phyloP scores from a whole-genome alignment of 1,284 basidiomycete species.

The Sporisorium graminicola region DNA sequence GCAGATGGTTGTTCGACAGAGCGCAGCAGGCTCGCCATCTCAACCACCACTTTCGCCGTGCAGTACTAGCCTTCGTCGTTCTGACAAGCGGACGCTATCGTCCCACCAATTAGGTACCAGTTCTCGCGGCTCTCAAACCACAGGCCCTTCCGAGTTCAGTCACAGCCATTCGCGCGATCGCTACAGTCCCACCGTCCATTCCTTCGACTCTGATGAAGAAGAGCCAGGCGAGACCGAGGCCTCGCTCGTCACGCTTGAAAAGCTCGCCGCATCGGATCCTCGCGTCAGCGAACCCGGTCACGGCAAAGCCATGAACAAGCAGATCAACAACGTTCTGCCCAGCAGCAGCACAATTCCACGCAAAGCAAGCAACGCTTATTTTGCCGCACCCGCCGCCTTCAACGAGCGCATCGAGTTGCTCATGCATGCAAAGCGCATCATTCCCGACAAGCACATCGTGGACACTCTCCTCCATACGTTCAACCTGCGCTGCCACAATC shows the following conservation, averaged over 20 bases:
- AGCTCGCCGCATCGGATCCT: slow-evolving; percentile 47
- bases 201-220: slow-evolving; percentile 37
- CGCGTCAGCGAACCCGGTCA: slow-evolving; percentile 40
- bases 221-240: slow-evolving; percentile 37
- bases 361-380: slow-evolving; percentile 27
- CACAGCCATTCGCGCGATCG: slow-evolving; percentile 16
- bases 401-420: slow-evolving; percentile 48
- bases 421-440: slow-evolving; percentile 21
- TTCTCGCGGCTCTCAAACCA: slow-evolving; percentile 28
- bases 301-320: slow-evolving; percentile 33
- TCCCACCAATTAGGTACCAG: slow-evolving; percentile 31
- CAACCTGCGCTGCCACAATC: slow-evolving; percentile 38
- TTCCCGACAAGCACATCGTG: slow-evolving; percentile 25
- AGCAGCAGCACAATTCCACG: slow-evolving; percentile 5
- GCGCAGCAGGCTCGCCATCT: not conserved
- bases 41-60: slow-evolving; percentile 18
- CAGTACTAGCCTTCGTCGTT: slow-evolving; percentile 4
- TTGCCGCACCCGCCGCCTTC: slow-evolving; percentile 11
- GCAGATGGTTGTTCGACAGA: slow-evolving; percentile 7
- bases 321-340: slow-evolving; percentile 30
- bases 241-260: slow-evolving; percentile 38
- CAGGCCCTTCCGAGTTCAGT: slow-evolving; percentile 26
- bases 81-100: slow-evolving; percentile 15
- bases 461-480: slow-evolving; percentile 36
- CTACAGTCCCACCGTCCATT: slow-evolving; percentile 16